Conservation (phyloP, 2,329 filamentous ascomycete species). For the Neonectria punicea region DNA sequence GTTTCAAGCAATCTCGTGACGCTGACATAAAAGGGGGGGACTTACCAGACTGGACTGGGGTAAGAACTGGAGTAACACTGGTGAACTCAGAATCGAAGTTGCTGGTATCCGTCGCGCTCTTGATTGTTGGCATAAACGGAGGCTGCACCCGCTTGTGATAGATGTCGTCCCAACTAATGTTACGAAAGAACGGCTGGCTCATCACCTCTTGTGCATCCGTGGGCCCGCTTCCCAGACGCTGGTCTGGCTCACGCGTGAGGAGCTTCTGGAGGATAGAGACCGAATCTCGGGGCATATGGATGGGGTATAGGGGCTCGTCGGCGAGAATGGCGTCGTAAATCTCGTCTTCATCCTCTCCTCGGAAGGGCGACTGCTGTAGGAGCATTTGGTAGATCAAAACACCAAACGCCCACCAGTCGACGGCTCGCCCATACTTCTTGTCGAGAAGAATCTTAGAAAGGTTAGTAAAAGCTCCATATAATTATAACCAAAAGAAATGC, state of each 20-base stretch:
- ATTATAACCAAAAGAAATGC: constrained; percentile 25
- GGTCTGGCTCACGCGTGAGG: constrained; percentile 92
- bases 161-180: constrained; percentile 98
- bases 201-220: constrained; percentile 99
- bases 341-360: constrained; percentile 98
- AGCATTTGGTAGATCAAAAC: constrained; percentile 99
- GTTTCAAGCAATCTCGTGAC: constrained; percentile 18
- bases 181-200: constrained; percentile 98
- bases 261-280: constrained; percentile 98
- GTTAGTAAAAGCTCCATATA: constrained; percentile 44
- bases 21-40: constrained; percentile 32
- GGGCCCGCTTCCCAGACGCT: constrained; percentile 90
- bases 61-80: constrained; percentile 96
- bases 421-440: constrained; percentile 97
- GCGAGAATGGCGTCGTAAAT: constrained; percentile 99
- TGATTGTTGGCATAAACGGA: constrained; percentile 90
- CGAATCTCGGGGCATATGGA: constrained; percentile 97
- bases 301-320: constrained; percentile 96
- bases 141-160: constrained; percentile 93
- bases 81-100: constrained; percentile 99
- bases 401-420: constrained; percentile 99
- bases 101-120: constrained; percentile 95
- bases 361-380: constrained; percentile 97
- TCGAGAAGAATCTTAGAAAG: constrained; percentile 83
- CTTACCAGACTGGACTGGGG: constrained; percentile 96